Conservation (phyloP, 371 early-diverging fungal genomes). For the Syncephalastrum sp. region DNA sequence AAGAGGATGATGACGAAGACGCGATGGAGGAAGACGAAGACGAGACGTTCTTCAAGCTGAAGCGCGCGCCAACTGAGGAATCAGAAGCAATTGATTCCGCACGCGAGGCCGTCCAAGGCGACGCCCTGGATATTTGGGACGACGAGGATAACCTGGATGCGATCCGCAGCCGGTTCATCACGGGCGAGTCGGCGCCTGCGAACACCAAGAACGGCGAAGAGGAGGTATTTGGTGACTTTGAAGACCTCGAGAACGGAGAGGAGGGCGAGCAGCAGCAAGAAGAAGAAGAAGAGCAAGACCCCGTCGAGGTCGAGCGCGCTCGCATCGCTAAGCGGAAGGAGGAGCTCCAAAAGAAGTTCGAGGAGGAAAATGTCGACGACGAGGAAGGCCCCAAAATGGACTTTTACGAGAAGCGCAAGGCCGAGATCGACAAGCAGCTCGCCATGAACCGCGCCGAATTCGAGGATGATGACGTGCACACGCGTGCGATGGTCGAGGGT, state of each 20-base stretch:
- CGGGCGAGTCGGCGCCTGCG: slow-evolving; percentile 61
- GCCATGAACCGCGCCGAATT: slow-evolving; percentile 84
- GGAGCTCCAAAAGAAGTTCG: slow-evolving; percentile 88
- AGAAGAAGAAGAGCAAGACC: slow-evolving; percentile 31
- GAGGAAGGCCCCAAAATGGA: slow-evolving; percentile 70
- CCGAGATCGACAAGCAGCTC: slow-evolving; percentile 79
- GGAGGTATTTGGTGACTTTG: slow-evolving; percentile 84
- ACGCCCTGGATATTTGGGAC: slow-evolving; percentile 68
- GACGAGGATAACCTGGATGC: slow-evolving; percentile 73
- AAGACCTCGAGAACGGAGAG: slow-evolving; percentile 82
- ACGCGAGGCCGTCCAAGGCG: slow-evolving; percentile 54
- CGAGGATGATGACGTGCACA: slow-evolving; percentile 74
- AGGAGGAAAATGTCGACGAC: slow-evolving; percentile 80
- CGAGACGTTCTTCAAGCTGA: slow-evolving; percentile 66
- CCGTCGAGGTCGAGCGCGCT: slow-evolving; percentile 53
- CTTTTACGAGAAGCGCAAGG: slow-evolving; percentile 89
- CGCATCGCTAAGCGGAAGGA: slow-evolving; percentile 84
- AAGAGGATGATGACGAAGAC: slow-evolving; percentile 34
- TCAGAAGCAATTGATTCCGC: slow-evolving; percentile 66
- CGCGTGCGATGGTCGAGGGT: slow-evolving; percentile 82
- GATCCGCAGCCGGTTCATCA: slow-evolving; percentile 81
- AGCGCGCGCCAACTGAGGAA: slow-evolving; percentile 35
- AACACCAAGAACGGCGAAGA: slow-evolving; percentile 48
- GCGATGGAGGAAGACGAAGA: slow-evolving; percentile 57
- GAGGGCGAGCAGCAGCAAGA: slow-evolving; percentile 39